Base-by-base conservation (phyloP, 2,329 filamentous ascomycete genomes). In the Stachybotrys chlorohalonatus region DNA sequence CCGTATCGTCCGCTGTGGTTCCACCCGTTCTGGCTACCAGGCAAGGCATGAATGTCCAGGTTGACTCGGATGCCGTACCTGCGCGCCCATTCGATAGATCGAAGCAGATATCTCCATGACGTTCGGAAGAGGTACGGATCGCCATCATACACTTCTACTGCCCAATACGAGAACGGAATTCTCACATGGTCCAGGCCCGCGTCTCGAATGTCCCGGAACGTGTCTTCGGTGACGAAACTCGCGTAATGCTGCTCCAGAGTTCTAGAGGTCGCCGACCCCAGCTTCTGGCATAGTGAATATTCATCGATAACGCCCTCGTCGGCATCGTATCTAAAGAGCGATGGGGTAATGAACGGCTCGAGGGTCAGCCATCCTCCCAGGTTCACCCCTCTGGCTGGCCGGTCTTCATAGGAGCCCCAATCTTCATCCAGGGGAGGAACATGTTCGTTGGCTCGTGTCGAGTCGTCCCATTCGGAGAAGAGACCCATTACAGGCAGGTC, bases 131-230 rank as follows among this genome's bases (percentile, higher is more conserved):
- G 79, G 66, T 96, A 99, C 1, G 92, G 90, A 65, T 99, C 94
- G 48, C 79, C 84, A 31, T 89, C 85, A 69, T 95, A 96, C 0
- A 85, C 87, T 55, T 85, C 83, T 1, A 97, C 85, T 0, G 92
- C 90, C 94, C 94, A 99, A 76, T 99, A 99, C 9, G 87, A 90
- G 68, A 87, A 97, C 0, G 89, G 91, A 53, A 99, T 96, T 54
- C 94, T 87, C n/a, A 99, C 89, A 67, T 99, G 94, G 67, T 99
- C 94, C 49, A 99, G 82, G 0, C 94, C 94, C 1, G 94, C 94
- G 46, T 83, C 85, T 51, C 84, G 84, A 56, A 99, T 96, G 47
- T 93, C 87, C 54, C 79, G 78, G 68, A 97, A 96, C 2, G 89
- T 91, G 55, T 87, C 75, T 66, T 95, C 90, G 0, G 83, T 92